phyloP scores from a whole-genome alignment of 1,139 yeast species.

The Nakaseomyces kungkrabaensis region DNA sequence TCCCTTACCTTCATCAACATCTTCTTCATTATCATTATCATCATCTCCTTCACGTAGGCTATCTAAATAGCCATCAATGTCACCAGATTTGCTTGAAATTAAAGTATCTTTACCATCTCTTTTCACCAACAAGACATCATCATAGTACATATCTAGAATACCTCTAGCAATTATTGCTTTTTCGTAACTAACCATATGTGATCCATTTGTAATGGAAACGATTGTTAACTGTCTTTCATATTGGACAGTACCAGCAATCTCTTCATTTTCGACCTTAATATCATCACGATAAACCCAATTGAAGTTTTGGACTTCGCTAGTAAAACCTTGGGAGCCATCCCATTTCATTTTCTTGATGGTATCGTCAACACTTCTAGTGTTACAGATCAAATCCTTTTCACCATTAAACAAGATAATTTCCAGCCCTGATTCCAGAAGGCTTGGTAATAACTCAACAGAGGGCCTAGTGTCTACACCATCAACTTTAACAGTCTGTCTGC shows the following conservation, averaged over 20 bases:
- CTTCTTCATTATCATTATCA: not conserved
- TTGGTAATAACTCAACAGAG: constrained; percentile 56
- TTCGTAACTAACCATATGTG: constrained; percentile 95
- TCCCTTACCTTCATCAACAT: constrained; percentile 2
- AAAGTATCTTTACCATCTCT: constrained; percentile 10
- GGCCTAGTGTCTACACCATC: constrained; percentile 39
- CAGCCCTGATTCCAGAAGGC: constrained; percentile 42
- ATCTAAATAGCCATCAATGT: constrained; percentile 10
- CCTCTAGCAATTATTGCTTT: constrained; percentile 61
- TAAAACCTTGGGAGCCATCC: constrained; percentile 58
- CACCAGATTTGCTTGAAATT: constrained; percentile 14
- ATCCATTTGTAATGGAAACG: constrained; percentile 61
- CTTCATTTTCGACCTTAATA: constrained; percentile 31
- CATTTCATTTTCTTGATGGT: constrained; percentile 54
- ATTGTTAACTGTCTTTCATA: constrained; percentile 67
- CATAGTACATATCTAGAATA: constrained; percentile 41
- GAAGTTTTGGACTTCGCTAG: constrained; percentile 29
- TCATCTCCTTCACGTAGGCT: constrained; percentile 6
- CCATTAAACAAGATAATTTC: constrained; percentile 77
- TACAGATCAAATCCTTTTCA: constrained; percentile 81
- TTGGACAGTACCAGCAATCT: constrained; percentile 42
- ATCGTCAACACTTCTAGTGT: constrained; percentile 63
- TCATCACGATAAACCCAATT: constrained; percentile 51
- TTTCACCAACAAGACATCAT: constrained; percentile 14
- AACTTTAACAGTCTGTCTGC: constrained; percentile 46